These are phyloP conservation scores for Tuber umbilicatum DNA, from an alignment of 495 filamentous ascomycete species.

Conservation along the genomic window DNA sequence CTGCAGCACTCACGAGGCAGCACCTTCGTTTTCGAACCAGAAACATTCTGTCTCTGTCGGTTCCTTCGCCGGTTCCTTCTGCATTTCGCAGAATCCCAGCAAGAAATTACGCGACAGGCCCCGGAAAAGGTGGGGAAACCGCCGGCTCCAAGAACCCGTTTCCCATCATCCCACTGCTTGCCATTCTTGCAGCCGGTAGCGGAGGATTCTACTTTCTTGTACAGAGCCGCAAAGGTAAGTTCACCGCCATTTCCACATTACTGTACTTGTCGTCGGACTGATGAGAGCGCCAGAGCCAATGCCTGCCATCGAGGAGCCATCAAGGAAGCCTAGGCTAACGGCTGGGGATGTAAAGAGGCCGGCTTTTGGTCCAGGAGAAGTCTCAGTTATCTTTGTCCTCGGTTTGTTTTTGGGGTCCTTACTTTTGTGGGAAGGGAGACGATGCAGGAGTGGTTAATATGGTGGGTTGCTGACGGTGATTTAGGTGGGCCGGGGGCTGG, in stretches of 20 bases:
- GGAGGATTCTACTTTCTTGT: constrained; percentile 48
- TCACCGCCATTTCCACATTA: constrained; percentile 5
- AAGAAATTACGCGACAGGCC: constrained; percentile 21
- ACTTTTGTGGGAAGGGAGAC: not conserved
- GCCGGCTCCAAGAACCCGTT: constrained; percentile 38
- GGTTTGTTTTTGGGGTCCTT: constrained; percentile 42
- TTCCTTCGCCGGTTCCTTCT: not conserved
- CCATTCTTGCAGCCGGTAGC: constrained; percentile 47
- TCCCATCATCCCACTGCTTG: constrained; percentile 42
- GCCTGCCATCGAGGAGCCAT: constrained; percentile 47
- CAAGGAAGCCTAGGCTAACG: constrained; percentile 46
- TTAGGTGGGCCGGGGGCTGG: constrained; percentile 61
- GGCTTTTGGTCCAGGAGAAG: constrained; percentile 69
- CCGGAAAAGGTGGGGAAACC: constrained; percentile 30
- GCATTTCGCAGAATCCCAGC: not conserved
- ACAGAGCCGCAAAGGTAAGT: constrained; percentile 34
- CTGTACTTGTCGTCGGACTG: constrained; percentile 26
- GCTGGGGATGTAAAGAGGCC: constrained; percentile 54
- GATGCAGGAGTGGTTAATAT: not conserved
- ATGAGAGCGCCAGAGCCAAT: constrained; percentile 31
- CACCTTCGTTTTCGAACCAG: not conserved
- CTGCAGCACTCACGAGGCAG: not conserved
- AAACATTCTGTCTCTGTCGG: not conserved
- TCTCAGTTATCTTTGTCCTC: constrained; percentile 83
- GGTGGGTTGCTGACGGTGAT: not conserved